Percentiles rank a stretch among this genome's conserved stretches.
These are phyloP conservation scores for Elsinoe necatrix DNA, from an alignment of 2,329 filamentous ascomycete species.

Conservation along the genomic window DNA sequence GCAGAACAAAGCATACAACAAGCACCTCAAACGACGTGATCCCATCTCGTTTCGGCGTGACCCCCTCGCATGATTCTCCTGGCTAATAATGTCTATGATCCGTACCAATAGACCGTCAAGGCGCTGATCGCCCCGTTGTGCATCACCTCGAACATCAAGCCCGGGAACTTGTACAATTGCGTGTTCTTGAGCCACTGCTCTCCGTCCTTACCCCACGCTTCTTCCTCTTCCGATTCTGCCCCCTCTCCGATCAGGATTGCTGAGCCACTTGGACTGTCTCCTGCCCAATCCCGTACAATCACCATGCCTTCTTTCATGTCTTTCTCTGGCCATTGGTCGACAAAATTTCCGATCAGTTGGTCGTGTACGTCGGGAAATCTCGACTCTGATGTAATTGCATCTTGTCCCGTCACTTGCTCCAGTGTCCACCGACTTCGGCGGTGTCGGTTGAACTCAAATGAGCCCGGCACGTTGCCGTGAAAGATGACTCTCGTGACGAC, in stretches of 20 bases:
- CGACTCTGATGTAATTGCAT: conserved; percentile 63
- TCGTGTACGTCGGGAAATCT: conserved; percentile 65
- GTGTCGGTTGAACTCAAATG: conserved; percentile 93
- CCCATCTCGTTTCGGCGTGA: background rate
- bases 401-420: conserved; percentile 32
- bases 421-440: conserved; percentile 83
- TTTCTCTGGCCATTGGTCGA: conserved; percentile 45
- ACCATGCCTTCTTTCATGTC: conserved; percentile 38
- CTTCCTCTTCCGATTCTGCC: conserved; percentile 36
- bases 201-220: conserved; percentile 39
- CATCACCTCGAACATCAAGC: conserved; percentile 88
- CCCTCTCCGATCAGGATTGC: conserved; percentile 27
- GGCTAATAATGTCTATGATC: background rate
- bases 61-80: background rate
- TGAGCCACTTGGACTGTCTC: conserved; percentile 25
- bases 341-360: conserved; percentile 61
- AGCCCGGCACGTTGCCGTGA: conserved; percentile 90
- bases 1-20: background rate
- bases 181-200: conserved; percentile 59
- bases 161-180: conserved; percentile 86
- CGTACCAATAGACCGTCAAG: conserved; percentile 68
- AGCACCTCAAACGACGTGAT: conserved; percentile 1
- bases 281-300: conserved; percentile 31
- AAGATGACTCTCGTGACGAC: conserved; percentile 88
- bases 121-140: conserved; percentile 86